Base-by-base conservation (phyloP, 2,329 filamentous ascomycete species). In the Fusarium pseudonygamai region DNA sequence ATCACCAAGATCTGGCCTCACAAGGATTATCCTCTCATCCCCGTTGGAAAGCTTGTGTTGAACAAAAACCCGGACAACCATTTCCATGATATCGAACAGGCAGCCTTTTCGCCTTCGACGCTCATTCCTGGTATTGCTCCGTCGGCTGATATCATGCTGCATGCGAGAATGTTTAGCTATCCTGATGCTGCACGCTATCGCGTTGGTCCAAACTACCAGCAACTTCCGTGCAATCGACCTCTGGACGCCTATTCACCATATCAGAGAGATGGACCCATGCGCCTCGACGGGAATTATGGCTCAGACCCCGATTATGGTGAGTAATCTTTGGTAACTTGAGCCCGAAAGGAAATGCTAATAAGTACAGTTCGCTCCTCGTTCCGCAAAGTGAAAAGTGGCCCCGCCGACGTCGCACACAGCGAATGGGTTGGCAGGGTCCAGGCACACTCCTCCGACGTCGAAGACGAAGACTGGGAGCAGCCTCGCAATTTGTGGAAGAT, bases 41-140 rank as follows among this genome's bases (percentile, higher is more conserved):
- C 63, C 1, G 59, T 64, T 7, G 59, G 63, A 32, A 65, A 56
- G 9, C 59, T 66, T 6, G 53, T 50, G 0, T n/a, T 64, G 22
- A 47, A 66, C 24, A 64, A 66, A 36, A 66, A 66, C 14, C 64
- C 53, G 0, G 60, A 59, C 1, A 87, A 88, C 74, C 88, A 83
- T 75, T 84, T 86, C 66, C 79, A 83, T 11, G 86, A 89, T 56
- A 84, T 87, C 26, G 85, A 88, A 65, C 85, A 87, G 55, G 84
- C 84, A 5, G 84, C 85, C 42, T 89, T 88, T 77, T 87, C 85
- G 0, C 86, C 87, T 0, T 84, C 84, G 8, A 84, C 80, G 57
- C 83, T 88, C 77, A 84, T 88, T 0, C 85, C 86, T 0, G 87
- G 87, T 36, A 84, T 87, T 52, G 85, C 85, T 45, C 82, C 85